Conservation (phyloP, 2,329 filamentous ascomycete species). For the Epichloe bromicola region DNA sequence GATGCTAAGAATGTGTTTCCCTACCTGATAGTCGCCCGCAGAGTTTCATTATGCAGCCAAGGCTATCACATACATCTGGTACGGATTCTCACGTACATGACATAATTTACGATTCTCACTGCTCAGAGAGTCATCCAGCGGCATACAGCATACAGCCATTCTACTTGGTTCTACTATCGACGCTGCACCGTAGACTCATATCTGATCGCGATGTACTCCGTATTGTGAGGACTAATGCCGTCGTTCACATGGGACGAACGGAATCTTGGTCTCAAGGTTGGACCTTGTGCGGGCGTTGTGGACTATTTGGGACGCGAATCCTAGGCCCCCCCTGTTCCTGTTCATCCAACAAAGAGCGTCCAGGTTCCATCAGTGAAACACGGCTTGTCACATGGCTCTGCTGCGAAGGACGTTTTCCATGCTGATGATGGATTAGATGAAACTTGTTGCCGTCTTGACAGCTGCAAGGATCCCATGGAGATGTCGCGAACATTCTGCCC, state of each 20-base stretch:
- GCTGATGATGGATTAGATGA: background rate
- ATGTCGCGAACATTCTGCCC: background rate
- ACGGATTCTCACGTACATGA: background rate
- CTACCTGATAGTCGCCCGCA: background rate
- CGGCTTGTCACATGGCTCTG: background rate
- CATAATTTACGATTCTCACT: background rate
- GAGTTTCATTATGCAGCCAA: background rate
- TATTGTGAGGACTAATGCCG: too few species aligned
- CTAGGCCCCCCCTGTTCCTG: background rate
- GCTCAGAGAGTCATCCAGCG: too few species aligned
- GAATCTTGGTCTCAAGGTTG: too few species aligned
- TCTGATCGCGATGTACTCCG: background rate
- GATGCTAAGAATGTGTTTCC: background rate
- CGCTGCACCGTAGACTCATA: background rate
- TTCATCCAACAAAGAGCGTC: background rate
- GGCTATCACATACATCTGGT: background rate
- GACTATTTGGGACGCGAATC: background rate
- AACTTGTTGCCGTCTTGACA: too few species aligned
- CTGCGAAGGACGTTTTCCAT: background rate
- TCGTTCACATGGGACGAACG: too few species aligned
- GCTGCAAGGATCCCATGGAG: background rate
- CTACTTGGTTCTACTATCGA: background rate
- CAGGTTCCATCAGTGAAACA: background rate
- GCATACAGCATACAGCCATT: background rate
- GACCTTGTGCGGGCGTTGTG: background rate